phyloP scores from a whole-genome alignment of 2,329 filamentous ascomycete species.

The Xylariales sp. region DNA sequence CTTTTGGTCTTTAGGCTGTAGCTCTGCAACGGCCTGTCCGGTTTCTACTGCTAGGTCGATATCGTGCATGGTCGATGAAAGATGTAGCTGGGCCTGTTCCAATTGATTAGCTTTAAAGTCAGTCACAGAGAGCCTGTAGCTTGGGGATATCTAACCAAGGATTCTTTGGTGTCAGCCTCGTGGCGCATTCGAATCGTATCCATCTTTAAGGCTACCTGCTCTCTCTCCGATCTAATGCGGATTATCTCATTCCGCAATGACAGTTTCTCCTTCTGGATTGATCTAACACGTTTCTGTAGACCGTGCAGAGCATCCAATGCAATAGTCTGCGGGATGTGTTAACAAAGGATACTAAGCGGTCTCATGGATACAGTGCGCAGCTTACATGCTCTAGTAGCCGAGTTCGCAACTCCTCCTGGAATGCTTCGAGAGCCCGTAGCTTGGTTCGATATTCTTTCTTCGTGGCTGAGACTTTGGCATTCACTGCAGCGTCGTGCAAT shows the following conservation, averaged over 20 bases:
- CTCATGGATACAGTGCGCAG: constrained; percentile 8
- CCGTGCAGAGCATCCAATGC: constrained; percentile 55
- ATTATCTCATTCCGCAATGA: constrained; percentile 56
- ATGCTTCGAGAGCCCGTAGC: constrained; percentile 52
- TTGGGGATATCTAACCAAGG: constrained; percentile 36
- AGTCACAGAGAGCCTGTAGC: no score
- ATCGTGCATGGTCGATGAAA: constrained; percentile 58
- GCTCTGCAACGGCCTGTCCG: constrained; percentile 42
- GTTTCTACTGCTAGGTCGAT: constrained; percentile 54
- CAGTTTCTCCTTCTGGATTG: constrained; percentile 54
- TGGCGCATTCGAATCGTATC: constrained; percentile 59
- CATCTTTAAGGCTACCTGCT: constrained; percentile 58
- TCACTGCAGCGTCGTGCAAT: constrained; percentile 37
- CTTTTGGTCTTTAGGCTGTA: constrained; percentile 41
- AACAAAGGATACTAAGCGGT: background rate
- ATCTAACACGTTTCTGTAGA: constrained; percentile 52
- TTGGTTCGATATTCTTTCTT: constrained; percentile 53
- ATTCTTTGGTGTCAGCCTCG: constrained; percentile 47
- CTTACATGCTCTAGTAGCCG: constrained; percentile 56
- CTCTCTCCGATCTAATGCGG: constrained; percentile 52
- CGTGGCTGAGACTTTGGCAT: constrained; percentile 38
- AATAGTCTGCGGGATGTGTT: constrained; percentile 39
- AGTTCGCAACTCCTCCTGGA: constrained; percentile 51
- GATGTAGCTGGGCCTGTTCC: constrained; percentile 43
- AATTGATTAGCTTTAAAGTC: no score